Evolutionary conservation across 2,329 filamentous ascomycete species (phyloP).

Genomic region (Ophiostoma sp.): DNA sequence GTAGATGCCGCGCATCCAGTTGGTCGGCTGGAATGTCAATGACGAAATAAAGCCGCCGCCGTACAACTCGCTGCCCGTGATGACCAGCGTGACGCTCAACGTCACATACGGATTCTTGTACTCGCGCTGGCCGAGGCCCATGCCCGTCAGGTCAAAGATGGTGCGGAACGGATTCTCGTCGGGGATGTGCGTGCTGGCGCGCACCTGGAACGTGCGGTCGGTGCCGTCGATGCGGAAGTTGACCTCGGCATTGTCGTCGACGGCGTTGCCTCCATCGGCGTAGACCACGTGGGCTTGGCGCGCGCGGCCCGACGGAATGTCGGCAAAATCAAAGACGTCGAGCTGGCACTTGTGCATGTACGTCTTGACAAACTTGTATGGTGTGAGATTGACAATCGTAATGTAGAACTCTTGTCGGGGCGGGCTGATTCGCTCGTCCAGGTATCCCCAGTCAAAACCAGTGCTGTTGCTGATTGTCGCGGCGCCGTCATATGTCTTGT

Average conservation of each 20-base stretch:
- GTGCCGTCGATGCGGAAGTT: slow-evolving; percentile 38
- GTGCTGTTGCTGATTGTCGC: not conserved
- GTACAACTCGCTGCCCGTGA: slow-evolving; percentile 39
- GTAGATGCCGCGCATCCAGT: slow-evolving; percentile 40
- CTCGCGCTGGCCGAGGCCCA: slow-evolving; percentile 34
- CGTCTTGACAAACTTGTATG: slow-evolving; percentile 1
- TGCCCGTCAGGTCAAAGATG: not conserved
- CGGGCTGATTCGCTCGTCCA: not conserved
- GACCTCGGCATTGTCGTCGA: slow-evolving; percentile 37
- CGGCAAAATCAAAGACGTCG: not conserved
- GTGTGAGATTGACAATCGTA: slow-evolving; percentile 8
- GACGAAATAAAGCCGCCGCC: slow-evolving; percentile 40
- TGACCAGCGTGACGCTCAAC: slow-evolving; percentile 33
- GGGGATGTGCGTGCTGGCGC: slow-evolving; percentile 37
- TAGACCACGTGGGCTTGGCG: not conserved
- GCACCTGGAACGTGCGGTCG: slow-evolving; percentile 36
- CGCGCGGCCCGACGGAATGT: not conserved
- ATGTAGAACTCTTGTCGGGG: not conserved
- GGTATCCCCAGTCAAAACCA: not conserved
- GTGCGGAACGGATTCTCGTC: slow-evolving; percentile 32
- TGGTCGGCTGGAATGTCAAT: slow-evolving; percentile 33
- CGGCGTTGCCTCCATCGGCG: not conserved
- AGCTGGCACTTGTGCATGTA: not conserved
- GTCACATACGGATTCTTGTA: slow-evolving; percentile 29
- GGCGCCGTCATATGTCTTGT: not conserved